These are phyloP conservation scores for Tolypocladium album DNA, from an alignment of 2,329 filamentous ascomycete genomes.

Conservation along the genomic window DNA sequence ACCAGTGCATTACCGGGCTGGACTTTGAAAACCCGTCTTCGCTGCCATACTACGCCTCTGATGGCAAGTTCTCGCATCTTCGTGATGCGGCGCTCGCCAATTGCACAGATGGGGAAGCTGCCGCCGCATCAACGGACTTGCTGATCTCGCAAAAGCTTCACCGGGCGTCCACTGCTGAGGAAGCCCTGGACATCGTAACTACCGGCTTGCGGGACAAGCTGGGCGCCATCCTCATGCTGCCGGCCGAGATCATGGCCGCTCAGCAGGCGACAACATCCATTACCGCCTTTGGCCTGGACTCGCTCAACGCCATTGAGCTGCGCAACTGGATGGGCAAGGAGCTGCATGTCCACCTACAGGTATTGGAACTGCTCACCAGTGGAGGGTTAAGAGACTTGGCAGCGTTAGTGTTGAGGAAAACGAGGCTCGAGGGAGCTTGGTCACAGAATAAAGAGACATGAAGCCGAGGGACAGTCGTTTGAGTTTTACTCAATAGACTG, in stretches of 20 bases:
- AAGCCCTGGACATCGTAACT: constrained; percentile 14
- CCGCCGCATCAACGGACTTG: constrained; percentile 2
- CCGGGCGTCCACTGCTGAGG: constrained; percentile 5
- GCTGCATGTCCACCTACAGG: constrained; percentile 31
- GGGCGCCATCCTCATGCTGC: constrained; percentile 22
- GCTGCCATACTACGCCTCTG: constrained; percentile 41
- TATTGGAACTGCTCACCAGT: constrained; percentile 42
- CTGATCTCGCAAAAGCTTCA: constrained; percentile 9
- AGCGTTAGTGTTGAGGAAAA: constrained; percentile 14
- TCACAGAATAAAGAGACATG: background rate
- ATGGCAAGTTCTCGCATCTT: constrained; percentile 43
- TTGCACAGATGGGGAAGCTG: constrained; percentile 4
- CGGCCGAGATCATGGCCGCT: constrained; percentile 9
- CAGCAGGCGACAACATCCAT: constrained; percentile 11
- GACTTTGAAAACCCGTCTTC: constrained; percentile 30
- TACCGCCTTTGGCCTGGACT: constrained; percentile 26
- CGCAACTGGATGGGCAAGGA: constrained; percentile 40
- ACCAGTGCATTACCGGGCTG: constrained; percentile 44
- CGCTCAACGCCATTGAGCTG: constrained; percentile 37
- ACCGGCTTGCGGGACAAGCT: constrained; percentile 17
- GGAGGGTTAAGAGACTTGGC: constrained; percentile 23
- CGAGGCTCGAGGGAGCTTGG: constrained; percentile 11
- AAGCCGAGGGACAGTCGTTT: background rate
- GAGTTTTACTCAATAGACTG: background rate
- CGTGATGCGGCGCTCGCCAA: constrained; percentile 23